phyloP scores from a whole-genome alignment of 2,329 filamentous ascomycete genomes.

The Sclerotinia nivalis region DNA sequence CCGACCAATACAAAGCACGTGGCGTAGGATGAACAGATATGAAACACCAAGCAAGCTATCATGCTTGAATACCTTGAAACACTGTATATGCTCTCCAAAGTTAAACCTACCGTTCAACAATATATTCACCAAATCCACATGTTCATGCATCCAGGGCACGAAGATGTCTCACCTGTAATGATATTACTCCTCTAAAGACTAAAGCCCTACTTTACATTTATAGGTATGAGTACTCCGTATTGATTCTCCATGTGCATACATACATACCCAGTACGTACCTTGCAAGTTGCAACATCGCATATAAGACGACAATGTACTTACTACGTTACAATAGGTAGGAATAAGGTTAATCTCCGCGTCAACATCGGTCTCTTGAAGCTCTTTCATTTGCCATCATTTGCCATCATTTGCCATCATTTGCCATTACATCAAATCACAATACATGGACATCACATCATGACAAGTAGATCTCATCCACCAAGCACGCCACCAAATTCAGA shows the following conservation, averaged over 20 bases:
- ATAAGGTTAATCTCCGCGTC: constrained; percentile 12
- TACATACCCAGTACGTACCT: neutral
- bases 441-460: neutral
- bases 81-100: too few species aligned
- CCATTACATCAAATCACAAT: neutral
- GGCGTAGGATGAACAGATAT: neutral
- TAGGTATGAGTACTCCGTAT: too few species aligned
- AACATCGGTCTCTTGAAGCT: neutral
- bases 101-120: too few species aligned
- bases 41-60: neutral
- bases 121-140: too few species aligned
- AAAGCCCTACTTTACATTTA: too few species aligned
- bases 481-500: neutral
- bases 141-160: too few species aligned
- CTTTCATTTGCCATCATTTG: too few species aligned
- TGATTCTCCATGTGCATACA: neutral
- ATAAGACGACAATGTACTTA: too few species aligned
- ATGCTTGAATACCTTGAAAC: too few species aligned
- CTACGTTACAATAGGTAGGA: neutral
- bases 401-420: too few species aligned
- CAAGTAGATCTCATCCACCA: neutral
- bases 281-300: neutral
- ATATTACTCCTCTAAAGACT: too few species aligned
- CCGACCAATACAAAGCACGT: neutral
- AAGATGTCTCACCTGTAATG: too few species aligned